Evolutionary conservation across 2,329 filamentous ascomycete species (phyloP).

Genomic region (Ophiostoma quercus): DNA sequence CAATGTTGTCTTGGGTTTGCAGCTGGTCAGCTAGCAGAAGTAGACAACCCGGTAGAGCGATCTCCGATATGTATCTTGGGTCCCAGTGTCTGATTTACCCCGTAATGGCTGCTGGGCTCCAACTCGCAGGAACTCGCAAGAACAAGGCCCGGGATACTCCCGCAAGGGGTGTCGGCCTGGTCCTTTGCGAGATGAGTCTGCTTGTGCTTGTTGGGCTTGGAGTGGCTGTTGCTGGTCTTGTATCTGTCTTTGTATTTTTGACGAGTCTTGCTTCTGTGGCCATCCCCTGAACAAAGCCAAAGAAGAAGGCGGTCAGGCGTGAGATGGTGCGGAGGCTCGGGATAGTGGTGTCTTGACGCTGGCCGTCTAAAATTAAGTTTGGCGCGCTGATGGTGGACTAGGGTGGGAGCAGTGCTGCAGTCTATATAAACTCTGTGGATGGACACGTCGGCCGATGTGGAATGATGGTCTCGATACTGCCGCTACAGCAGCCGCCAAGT

Average conservation of each 20-base stretch:
- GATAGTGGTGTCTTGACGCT: neutral
- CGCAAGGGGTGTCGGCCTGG: neutral
- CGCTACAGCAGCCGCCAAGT: neutral
- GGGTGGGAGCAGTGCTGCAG: neutral
- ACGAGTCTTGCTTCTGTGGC: neutral
- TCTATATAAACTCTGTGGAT: slow-evolving; percentile 1
- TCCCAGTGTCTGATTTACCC: neutral
- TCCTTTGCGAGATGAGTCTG: neutral
- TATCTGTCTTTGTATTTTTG: neutral
- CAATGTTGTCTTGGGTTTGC: neutral
- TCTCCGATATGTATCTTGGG: neutral
- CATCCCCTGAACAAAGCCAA: neutral
- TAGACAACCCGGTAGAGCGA: neutral
- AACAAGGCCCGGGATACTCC: neutral
- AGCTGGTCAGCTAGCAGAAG: neutral
- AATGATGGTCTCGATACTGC: neutral
- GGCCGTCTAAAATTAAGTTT: neutral
- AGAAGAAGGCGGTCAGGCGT: neutral
- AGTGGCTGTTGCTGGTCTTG: neutral
- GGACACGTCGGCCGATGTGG: neutral
- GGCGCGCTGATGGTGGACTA: neutral
- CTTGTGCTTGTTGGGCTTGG: neutral
- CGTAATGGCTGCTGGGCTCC: neutral
- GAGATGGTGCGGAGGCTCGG: neutral
- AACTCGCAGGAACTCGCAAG: neutral